These are phyloP conservation scores for Torrubiella hemipterigena DNA, from an alignment of 2,329 filamentous ascomycete genomes.

Conservation along the genomic window DNA sequence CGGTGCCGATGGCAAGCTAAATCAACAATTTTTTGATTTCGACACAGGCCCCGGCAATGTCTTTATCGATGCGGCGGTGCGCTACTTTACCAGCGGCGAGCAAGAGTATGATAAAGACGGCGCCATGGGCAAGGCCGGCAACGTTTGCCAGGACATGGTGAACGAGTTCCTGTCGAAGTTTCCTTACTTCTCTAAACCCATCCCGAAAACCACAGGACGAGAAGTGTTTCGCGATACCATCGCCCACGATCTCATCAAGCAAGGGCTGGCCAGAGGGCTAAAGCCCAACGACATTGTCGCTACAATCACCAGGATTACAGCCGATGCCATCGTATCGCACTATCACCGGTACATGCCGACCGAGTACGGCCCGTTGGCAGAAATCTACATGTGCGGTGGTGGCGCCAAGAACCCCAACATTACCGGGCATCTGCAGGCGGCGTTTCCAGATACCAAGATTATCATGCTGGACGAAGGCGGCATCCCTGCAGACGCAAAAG, in stretches of 20 bases:
- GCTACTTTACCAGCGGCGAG: slow-evolving; percentile 22
- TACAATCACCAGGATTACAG: slow-evolving; percentile 35
- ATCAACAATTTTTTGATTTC: slow-evolving; percentile 18
- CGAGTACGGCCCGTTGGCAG: slow-evolving; percentile 20
- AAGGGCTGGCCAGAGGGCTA: slow-evolving; percentile 22
- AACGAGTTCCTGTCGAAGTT: slow-evolving; percentile 25
- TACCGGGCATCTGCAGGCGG: slow-evolving; percentile 32
- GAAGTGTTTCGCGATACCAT: slow-evolving; percentile 37
- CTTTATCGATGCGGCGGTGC: slow-evolving; percentile 14
- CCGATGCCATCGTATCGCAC: slow-evolving; percentile 28
- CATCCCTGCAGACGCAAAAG: slow-evolving; percentile 44
- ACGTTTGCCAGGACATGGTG: slow-evolving; percentile 27
- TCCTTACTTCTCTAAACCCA: slow-evolving; percentile 27
- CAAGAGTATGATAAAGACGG: slow-evolving; percentile 36
- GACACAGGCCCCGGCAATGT: slow-evolving; percentile 35
- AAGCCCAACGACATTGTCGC: slow-evolving; percentile 30
- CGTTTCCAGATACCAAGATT: slow-evolving; percentile 36
- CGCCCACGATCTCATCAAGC: slow-evolving; percentile 27
- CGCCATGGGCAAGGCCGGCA: slow-evolving; percentile 26
- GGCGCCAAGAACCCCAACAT: slow-evolving; percentile 48
- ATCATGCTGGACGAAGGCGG: slow-evolving; percentile 44
- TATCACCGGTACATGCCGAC: slow-evolving; percentile 4
- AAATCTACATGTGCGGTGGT: slow-evolving; percentile 50
- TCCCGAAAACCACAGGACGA: slow-evolving; percentile 33
- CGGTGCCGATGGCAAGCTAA: neutral